phyloP scores from a whole-genome alignment of 257 asterid species.

The Solanum ossicruentum region DNA sequence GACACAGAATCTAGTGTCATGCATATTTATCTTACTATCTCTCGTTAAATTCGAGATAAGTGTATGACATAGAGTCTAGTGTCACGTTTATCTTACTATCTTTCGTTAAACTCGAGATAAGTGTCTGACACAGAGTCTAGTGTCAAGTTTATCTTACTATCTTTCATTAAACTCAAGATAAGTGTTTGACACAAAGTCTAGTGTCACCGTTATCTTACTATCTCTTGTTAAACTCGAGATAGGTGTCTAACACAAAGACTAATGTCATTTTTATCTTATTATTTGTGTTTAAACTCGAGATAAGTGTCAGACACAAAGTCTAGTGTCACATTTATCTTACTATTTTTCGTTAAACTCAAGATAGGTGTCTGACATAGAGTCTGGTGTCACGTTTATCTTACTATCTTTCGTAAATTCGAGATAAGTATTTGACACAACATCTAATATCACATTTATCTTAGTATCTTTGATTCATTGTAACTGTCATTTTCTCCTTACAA shows the following conservation, averaged over 20 bases:
- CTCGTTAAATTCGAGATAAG: background rate
- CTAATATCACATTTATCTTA: background rate
- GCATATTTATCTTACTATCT: too few species aligned
- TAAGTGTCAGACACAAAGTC: background rate
- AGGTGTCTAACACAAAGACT: too few species aligned
- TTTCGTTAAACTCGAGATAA: background rate
- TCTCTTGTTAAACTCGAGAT: too few species aligned
- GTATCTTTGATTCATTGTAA: background rate
- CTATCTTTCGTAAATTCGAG: background rate
- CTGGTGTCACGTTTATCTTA: background rate
- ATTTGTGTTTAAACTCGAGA: background rate
- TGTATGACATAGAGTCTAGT: background rate
- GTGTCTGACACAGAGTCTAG: background rate
- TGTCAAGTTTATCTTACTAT: background rate
- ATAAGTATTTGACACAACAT: background rate
- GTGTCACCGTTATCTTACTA: background rate
- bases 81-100: background rate
- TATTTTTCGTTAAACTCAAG: background rate
- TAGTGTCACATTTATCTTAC: background rate
- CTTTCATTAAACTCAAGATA: background rate
- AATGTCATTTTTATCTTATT: too few species aligned
- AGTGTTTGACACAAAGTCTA: background rate
- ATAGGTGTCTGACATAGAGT: background rate
- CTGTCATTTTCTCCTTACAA: background rate
- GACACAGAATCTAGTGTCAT: too few species aligned